phyloP scores from a whole-genome alignment of 1,284 basidiomycete species.

The Veloboletus limbatus region DNA sequence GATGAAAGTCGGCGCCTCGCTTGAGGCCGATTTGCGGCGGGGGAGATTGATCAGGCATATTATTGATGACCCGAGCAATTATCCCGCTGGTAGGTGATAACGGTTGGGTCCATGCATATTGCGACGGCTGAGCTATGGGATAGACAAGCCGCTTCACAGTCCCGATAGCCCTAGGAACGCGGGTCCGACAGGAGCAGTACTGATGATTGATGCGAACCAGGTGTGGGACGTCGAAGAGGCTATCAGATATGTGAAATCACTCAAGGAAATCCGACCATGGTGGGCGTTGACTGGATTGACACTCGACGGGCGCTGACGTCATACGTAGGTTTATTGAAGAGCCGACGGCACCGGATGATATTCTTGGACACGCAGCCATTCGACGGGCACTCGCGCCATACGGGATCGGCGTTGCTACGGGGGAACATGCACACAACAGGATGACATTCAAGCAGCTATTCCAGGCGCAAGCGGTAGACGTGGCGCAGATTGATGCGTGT shows the following conservation, averaged over 20 bases:
- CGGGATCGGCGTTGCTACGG: conserved; percentile 90
- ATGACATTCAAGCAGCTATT: conserved; percentile 95
- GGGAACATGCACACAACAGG: conserved; percentile 92
- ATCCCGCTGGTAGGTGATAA: conserved; percentile 72
- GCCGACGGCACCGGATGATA: conserved; percentile 90
- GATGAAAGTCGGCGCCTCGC: conserved; percentile 91
- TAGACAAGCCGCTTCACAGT: conserved; percentile 50
- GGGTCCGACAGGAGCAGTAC: conserved; percentile 84
- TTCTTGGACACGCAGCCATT: conserved; percentile 79
- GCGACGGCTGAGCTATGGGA: neutral
- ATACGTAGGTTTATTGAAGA: conserved; percentile 85
- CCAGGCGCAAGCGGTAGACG: conserved; percentile 82
- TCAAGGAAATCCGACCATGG: conserved; percentile 86
- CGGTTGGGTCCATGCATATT: conserved; percentile 28
- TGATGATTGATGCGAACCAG: conserved; percentile 97
- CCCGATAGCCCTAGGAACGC: conserved; percentile 82
- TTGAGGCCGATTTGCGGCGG: conserved; percentile 79
- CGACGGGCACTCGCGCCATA: conserved; percentile 74
- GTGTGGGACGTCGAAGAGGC: conserved; percentile 89
- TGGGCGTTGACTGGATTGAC: conserved; percentile 33
- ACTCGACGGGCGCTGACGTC: conserved; percentile 4
- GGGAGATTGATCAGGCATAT: conserved; percentile 86
- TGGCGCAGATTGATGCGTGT: conserved; percentile 92
- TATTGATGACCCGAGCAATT: conserved; percentile 82
- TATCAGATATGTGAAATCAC: conserved; percentile 80